Base-by-base conservation (phyloP, 441 rosid genomes). In the Erysimum cheiri region DNA sequence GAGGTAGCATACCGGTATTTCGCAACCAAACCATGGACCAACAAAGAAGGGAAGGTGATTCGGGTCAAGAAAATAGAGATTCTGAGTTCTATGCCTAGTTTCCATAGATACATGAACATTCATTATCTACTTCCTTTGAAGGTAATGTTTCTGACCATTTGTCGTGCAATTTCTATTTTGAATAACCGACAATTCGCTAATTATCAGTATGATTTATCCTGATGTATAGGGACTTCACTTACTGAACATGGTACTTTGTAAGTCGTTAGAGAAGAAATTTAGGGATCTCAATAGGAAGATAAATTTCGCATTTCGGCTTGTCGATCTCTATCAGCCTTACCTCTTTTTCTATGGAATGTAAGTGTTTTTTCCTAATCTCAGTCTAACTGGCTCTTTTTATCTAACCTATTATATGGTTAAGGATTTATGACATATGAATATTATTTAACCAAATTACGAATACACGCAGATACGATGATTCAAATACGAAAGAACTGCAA, bases 171-270 rank as follows among this genome's bases (percentile, higher is more conserved):
- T 8, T 49, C 22, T 43, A 33, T 32, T 39, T 29, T 26, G 12
- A 53, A 11, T 54, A 31, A 40, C 3, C 24, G 2, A 3, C 3
- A 31, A 12, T 47, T 24, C 24, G 6, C 28, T 60, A 40, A 40
- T 49, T 9, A 19, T 54, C 10, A 0, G 10, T 44, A 44, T 44
- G 22, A 9, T 0, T 44, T 6, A 14, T 15, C 15, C 2, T 44
- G 22, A 1, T 15, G 4, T 44, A 14, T 76, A 87, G 97, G 97
- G 88, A 37, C 62, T 91, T 67, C 84, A 79, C 66, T 57, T 85
- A 54, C 77, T 77, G 33, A 89, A 88, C 58, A 55, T 62, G 61
- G 83, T 83, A 55, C 80, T 87, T 60, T 91, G 87, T 66, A 77
- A 73, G 39, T 79, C 43, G 43, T 83, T 88, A 55, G 77, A 85